Base-by-base conservation (phyloP, 768 basidiomycete species). In the Pleurotus platypus region DNA sequence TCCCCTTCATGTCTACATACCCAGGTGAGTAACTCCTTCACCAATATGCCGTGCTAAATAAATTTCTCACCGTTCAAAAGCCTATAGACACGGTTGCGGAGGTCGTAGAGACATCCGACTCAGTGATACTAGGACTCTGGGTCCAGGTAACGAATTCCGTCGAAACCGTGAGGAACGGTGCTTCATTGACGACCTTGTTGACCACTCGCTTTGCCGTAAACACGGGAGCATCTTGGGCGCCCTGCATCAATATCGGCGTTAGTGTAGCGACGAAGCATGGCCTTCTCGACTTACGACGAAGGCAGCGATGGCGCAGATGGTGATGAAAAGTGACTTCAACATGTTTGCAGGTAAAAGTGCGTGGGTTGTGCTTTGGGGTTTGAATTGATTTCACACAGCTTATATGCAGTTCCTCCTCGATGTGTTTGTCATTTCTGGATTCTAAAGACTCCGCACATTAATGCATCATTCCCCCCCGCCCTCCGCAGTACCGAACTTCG, bases 81-180 rank as follows among this genome's bases (percentile, higher is more conserved):
- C 30, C 30, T 35, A 35, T 35, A 9, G 30, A 35, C 30, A 35
- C 30, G 30, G 30, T 35, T 8, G 30, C 30, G 30, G 30, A 11
- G 30, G 30, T 35, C 30, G 30, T 35, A 35, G 30, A 9, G 9
- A 35, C 30, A 6, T 40, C 51, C n/a, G 37, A 6, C 11, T n/a
- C 49, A 15, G 39, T 54, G 11, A 54, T 26, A 18, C 42, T 49
- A n/a, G 46, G 45, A 39, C 46, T 59, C 6, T 46, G 55, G 8
- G 48, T 50, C 55, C 24, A 26, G 5, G 39, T 24, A 46, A 49
- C 22, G 22, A 38, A 18, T 46, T 42, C 27, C 2, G 55, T 56
- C 18, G 16, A 12, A 12, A 27, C 38, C 15, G 40, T 39, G 16
- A 56, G 26, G 24, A 22, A 56, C 12, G 55, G 55, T 4, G 55